Evolutionary conservation across 2,329 filamentous ascomycete species (phyloP).

Genomic region (Pyrenochaeta sp.): DNA sequence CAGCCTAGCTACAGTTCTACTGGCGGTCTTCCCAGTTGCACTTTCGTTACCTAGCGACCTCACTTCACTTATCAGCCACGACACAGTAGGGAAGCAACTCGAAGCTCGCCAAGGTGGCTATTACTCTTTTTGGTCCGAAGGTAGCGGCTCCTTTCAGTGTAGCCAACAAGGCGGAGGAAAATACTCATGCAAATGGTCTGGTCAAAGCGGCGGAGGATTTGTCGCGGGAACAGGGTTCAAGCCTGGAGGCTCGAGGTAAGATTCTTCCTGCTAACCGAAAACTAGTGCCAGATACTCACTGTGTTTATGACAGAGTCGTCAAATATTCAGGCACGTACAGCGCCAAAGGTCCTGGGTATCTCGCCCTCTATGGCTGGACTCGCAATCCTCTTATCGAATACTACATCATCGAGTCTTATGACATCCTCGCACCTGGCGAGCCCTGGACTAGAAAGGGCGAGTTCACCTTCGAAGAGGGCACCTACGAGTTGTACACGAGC

Average conservation of each 20-base stretch:
- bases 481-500: slow-evolving; percentile 58
- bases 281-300: background rate
- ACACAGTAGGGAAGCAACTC: slow-evolving; percentile 16
- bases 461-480: slow-evolving; percentile 60
- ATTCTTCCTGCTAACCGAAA: slow-evolving; percentile 27
- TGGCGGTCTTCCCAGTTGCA: background rate
- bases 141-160: slow-evolving; percentile 38
- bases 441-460: slow-evolving; percentile 52
- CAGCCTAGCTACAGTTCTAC: background rate
- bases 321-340: slow-evolving; percentile 31
- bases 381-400: slow-evolving; percentile 63
- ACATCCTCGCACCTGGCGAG: slow-evolving; percentile 50
- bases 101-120: slow-evolving; percentile 44
- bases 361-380: slow-evolving; percentile 65
- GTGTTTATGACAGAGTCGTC: slow-evolving; percentile 11
- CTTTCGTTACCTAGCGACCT: slow-evolving; percentile 6
- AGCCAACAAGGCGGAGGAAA: slow-evolving; percentile 29
- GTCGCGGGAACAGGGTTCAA: slow-evolving; percentile 42
- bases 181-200: slow-evolving; percentile 32
- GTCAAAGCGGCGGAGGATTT: slow-evolving; percentile 16
- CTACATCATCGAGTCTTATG: slow-evolving; percentile 64
- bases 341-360: slow-evolving; percentile 31
- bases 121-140: slow-evolving; percentile 68
- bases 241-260: slow-evolving; percentile 44
- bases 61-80: slow-evolving; percentile 6